phyloP scores from a whole-genome alignment of 116 monocot species.

The Posidonia oceanica region DNA sequence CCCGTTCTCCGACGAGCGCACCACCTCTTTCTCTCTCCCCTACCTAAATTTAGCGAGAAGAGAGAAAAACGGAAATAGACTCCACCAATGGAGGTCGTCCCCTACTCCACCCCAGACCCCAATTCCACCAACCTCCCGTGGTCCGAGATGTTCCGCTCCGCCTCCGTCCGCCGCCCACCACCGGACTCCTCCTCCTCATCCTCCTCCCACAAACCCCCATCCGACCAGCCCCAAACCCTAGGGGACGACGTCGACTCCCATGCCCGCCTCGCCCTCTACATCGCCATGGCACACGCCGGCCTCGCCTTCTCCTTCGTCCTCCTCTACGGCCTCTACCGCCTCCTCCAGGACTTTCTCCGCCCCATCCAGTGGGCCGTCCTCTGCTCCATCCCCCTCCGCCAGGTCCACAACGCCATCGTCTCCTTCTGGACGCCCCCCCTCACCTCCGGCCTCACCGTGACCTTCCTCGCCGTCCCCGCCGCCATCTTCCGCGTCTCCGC shows the following conservation, averaged over 20 bases:
- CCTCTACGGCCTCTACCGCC: constrained; percentile 45
- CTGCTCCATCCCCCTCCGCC: constrained; percentile 63
- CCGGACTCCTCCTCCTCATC: background rate
- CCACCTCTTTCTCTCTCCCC: background rate
- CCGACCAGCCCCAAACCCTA: background rate
- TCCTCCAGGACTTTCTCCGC: constrained; percentile 53
- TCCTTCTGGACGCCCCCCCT: constrained; percentile 53
- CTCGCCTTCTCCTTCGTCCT: constrained; percentile 40
- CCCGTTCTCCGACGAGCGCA: no score
- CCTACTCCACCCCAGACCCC: constrained; percentile 3
- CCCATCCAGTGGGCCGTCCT: constrained; percentile 69
- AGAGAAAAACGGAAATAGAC: background rate
- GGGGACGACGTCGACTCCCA: constrained; percentile 6
- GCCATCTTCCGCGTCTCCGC: constrained; percentile 34
- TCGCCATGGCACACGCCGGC: constrained; percentile 66
- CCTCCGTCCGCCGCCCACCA: constrained; percentile 28
- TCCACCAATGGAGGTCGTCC: constrained; percentile 1
- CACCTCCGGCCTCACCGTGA: constrained; percentile 20
- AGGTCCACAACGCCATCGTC: constrained; percentile 31
- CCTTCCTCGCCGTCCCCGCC: constrained; percentile 38
- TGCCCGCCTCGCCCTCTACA: constrained; percentile 44
- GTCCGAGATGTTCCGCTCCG: constrained; percentile 76
- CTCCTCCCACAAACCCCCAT: background rate
- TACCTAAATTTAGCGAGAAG: background rate
- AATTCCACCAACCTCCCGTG: constrained; percentile 24